Evolutionary conservation across 495 filamentous ascomycete genomes (phyloP), one percentile per base, ranked within the genome.

Genomic region (Aspergillus haitiensis): DNA sequence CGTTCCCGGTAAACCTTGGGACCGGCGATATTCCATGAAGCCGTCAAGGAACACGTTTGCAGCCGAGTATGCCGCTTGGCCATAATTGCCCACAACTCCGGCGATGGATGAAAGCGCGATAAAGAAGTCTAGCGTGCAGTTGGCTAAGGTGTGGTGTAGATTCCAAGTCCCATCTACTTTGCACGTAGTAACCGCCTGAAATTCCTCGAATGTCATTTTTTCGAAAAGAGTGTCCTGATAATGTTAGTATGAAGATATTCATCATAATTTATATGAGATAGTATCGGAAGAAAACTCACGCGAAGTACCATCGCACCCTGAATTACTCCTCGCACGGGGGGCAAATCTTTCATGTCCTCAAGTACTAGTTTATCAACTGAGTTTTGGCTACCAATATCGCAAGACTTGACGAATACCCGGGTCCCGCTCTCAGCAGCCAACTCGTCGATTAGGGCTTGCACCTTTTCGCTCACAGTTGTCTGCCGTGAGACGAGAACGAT

Each of bases 61-160:
- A 5, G 85, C 83, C 15, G 76, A 73, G 65, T 89, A 89, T 11
- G 80, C 82, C 1, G 79, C 72, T 67, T 89, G 86, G 0, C 82
- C 82, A 45, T 68, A 62, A 1, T 78, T 84, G 0, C 86, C 86
- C 16, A 84, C 71, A 7, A 78, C 70, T 32, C 72, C 72, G 7
- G 80, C 71, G 3, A 79, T 69, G 0, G 84, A 88, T 0, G 81
- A 84, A 54, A 86, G 75, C 37, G 81, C 69, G 27, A 87, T 72
- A 70, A 88, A 82, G 75, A 90, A 90, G 65, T 89, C 87, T 0
- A 89, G 78, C 0, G 66, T 64, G 2, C 62, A 66, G 32, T 63
- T 36, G 0, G 63, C 51, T 18, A 77, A 61, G 6, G 60, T 39
- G 6, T 81, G 65, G 64, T 84, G 81, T 0, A 85, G 68, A 56